Base-by-base conservation (phyloP, 1,284 basidiomycete species). In the Vanrija humicola region DNA sequence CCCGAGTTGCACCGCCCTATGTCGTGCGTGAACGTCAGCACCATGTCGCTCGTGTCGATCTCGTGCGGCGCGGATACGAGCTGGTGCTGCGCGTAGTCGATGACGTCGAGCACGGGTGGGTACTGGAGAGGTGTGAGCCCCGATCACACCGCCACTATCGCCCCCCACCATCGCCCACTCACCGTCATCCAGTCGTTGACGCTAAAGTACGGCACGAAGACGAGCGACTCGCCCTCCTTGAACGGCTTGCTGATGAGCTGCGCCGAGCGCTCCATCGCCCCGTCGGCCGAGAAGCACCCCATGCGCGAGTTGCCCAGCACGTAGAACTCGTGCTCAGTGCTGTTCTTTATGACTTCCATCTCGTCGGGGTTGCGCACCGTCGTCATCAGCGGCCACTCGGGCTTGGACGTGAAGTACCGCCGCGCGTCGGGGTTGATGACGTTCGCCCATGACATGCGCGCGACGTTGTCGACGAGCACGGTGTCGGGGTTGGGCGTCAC, bases 21-120 rank as follows among this genome's bases (percentile, higher is more conserved):
- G 56, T 76, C 74, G 53, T 70, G 67, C 6, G 72, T 71, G 56
- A 75, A 74, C 7, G 73, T 72, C 16, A 74, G 55, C 40, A 74
- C 64, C 38, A 73, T 58, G 19, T 59, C 55, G 14, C 62, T 56
- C 9, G 50, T 43, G 45, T 67, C 64, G 34, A 65, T 45, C 6
- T 49, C 5, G n/a, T 62, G 66, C 1, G 59, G 56, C 25, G 67
- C 57, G 23, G 64, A 51, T 1, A 57, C 51, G 0, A 64, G 51
- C 5, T 66, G 46, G 29, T 50, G 53, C 18, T 46, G 28, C 9
- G 50, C 45, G 56, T 56, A 56, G 18, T 55, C 50, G 3, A 58
- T 47, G 21, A 68, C 65, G 48, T 55, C 50, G n/a, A 58, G 48
- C n/a, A 42, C 19, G 5, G n/a, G n/a, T 2, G 40, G 40, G 19